A percentile compares a stretch with the other conserved stretches of the same genome.
These are phyloP conservation scores for Lactarius trivialis DNA, from an alignment of 768 basidiomycete species.

Conservation along the genomic window DNA sequence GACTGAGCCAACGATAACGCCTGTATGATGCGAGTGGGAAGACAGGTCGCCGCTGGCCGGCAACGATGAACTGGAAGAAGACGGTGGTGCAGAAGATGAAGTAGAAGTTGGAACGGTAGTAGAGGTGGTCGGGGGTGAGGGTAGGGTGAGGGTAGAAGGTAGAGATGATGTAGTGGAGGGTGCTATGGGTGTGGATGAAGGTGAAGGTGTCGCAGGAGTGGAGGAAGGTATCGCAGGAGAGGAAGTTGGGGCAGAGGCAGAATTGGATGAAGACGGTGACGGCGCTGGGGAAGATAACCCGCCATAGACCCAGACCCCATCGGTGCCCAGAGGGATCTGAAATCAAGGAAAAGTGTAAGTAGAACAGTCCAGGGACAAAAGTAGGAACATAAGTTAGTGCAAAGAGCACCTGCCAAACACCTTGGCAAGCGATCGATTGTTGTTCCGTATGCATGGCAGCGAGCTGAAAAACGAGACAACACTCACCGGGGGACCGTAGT, in stretches of 20 bases:
- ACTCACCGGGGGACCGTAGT: constrained; percentile 79
- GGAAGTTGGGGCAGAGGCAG: constrained; percentile 26
- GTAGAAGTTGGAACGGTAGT: neutral
- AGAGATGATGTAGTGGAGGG: constrained; percentile 9
- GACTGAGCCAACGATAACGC: constrained; percentile 20
- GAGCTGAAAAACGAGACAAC: neutral
- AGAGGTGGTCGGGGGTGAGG: constrained; percentile 4
- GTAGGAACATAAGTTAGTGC: neutral
- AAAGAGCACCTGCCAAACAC: neutral
- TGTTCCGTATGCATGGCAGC: neutral
- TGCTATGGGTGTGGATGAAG: neutral
- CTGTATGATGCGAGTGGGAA: neutral
- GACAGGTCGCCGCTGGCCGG: neutral
- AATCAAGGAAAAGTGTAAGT: constrained; percentile 7
- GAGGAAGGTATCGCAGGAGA: constrained; percentile 28
- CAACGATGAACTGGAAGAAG: neutral
- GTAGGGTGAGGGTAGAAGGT: constrained; percentile 2
- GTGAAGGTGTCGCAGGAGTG: constrained; percentile 27
- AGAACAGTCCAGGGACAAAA: neutral
- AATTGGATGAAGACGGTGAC: constrained; percentile 25
- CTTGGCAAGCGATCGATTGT: neutral
- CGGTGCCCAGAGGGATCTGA: constrained; percentile 67
- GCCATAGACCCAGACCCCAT: constrained; percentile 63
- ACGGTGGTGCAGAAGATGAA: neutral
- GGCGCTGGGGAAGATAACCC: constrained; percentile 56